Conservation (phyloP, 192 early-diverging fungal species). For the Chytriomyces sp. region DNA sequence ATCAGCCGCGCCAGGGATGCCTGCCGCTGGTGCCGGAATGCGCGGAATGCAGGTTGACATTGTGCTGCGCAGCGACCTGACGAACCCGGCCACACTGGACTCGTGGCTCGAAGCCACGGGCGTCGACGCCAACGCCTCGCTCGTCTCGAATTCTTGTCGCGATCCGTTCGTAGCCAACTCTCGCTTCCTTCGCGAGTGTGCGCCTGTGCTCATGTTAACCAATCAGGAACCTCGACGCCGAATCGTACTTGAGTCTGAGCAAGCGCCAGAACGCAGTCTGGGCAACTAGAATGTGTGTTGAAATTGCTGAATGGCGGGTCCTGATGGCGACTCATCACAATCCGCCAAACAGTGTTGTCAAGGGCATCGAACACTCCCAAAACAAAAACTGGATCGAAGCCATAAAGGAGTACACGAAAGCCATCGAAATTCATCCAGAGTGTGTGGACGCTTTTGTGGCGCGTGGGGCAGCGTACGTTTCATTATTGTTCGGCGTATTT, state of each 20-base stretch:
- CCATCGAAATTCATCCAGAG: conserved; percentile 36
- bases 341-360: conserved; percentile 8
- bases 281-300: conserved; percentile 17
- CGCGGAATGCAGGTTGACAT: too few species aligned
- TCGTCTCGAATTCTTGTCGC: not conserved
- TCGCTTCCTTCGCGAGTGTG: not conserved
- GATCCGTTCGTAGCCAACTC: not conserved
- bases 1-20: too few species aligned
- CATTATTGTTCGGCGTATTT: not conserved
- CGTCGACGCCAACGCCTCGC: conserved; percentile 1
- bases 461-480: conserved; percentile 33
- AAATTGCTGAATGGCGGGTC: not conserved
- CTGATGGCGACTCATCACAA: not conserved
- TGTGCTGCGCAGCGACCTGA: not conserved
- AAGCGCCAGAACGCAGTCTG: conserved; percentile 17
- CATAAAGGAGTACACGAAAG: conserved; percentile 29
- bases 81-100: not conserved
- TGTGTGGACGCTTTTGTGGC: conserved; percentile 41
- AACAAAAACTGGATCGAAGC: conserved; percentile 24
- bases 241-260: conserved; percentile 3
- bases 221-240: not conserved
- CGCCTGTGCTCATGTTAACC: not conserved
- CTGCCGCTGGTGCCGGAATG: too few species aligned
- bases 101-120: not conserved
- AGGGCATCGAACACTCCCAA: conserved; percentile 29